phyloP scores from a whole-genome alignment of 306 rosid genomes.

The Dryas drummondii region DNA sequence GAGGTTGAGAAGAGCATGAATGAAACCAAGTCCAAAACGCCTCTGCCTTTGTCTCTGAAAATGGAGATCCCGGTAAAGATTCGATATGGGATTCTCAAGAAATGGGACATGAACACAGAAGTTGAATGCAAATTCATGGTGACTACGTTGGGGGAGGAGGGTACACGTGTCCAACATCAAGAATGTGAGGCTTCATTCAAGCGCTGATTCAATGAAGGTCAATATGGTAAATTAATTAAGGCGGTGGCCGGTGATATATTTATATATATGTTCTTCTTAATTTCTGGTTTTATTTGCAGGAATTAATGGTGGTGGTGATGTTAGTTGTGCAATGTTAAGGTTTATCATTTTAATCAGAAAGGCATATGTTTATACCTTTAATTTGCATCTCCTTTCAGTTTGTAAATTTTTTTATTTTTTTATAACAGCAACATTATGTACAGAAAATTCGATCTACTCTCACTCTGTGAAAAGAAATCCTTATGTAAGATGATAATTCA shows the following conservation, averaged over 20 bases:
- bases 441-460: no score
- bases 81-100: not conserved
- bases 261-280: not conserved
- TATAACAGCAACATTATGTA: no score
- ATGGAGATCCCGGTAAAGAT: constrained; percentile 33
- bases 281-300: not conserved
- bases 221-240: not conserved
- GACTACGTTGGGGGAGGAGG: not conserved
- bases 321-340: no score
- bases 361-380: no score
- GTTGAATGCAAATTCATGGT: constrained; percentile 45
- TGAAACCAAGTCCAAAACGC: not conserved
- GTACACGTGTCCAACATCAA: constrained; percentile 27
- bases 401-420: no score
- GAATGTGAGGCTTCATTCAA: constrained; percentile 28
- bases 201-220: not conserved
- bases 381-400: no score
- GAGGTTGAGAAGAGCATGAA: constrained; percentile 18
- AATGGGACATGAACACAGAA: constrained; percentile 30
- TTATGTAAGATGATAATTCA: no score
- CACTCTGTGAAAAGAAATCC: no score
- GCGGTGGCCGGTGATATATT: constrained; percentile 4
- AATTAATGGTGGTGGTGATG: no score
- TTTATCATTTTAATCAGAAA: no score
- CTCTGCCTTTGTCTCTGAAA: constrained; percentile 18